Evolutionary conservation across 1,284 basidiomycete genomes (phyloP).

Genomic region (Calocybe gambosa): DNA sequence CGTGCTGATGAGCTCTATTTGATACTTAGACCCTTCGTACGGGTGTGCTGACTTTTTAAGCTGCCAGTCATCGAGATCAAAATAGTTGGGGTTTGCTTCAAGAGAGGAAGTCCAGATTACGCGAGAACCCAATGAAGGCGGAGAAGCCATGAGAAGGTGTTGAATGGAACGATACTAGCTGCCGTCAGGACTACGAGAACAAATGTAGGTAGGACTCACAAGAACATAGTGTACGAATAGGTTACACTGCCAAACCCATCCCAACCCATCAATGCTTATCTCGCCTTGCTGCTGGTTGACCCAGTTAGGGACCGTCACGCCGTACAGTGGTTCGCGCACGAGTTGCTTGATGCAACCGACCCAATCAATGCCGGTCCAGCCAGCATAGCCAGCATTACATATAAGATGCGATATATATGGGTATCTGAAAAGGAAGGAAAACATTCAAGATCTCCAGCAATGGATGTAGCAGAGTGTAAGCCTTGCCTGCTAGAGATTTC

Average conservation of each 20-base stretch:
- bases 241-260: constrained; percentile 83
- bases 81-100: constrained; percentile 51
- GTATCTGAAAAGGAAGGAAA: constrained; percentile 47
- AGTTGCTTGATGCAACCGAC: constrained; percentile 45
- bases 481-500: constrained; percentile 51
- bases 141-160: constrained; percentile 39
- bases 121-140: constrained; percentile 42
- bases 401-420: constrained; percentile 79
- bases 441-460: constrained; percentile 2
- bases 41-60: constrained; percentile 53
- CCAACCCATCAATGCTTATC: constrained; percentile 65
- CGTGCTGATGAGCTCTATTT: constrained; percentile 67
- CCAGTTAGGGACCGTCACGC: constrained; percentile 55
- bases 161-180: constrained; percentile 55
- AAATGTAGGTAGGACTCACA: constrained; percentile 39
- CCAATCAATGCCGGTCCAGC: constrained; percentile 60
- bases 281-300: constrained; percentile 60
- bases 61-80: constrained; percentile 69
- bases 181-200: background rate
- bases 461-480: constrained; percentile 12
- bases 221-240: constrained; percentile 79
- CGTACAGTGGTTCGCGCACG: constrained; percentile 37
- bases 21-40: constrained; percentile 77
- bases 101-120: constrained; percentile 81
- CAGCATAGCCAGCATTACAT: constrained; percentile 76